A percentile compares a stretch with the other conserved stretches of the same genome.
Evolutionary conservation across 208 protist species (phyloP).

Genomic region (Leishmania tropica): DNA sequence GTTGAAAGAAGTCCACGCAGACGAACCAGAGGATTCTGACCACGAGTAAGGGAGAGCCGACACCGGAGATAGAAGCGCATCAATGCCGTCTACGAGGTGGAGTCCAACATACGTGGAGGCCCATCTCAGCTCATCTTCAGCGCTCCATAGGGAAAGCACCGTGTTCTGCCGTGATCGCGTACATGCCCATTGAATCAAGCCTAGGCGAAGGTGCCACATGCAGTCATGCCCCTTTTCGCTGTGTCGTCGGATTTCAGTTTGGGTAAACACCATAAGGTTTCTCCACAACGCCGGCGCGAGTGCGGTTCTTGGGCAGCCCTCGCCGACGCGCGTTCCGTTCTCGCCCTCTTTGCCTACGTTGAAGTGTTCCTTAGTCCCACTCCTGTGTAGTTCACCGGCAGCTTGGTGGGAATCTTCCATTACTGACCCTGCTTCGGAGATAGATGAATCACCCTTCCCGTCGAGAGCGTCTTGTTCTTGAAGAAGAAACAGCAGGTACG

Average conservation of each 20-base stretch:
- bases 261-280: conserved; percentile 37
- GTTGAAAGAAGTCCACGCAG: conserved; percentile 58
- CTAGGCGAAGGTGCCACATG: conserved; percentile 70
- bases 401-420: neutral
- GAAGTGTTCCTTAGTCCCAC: neutral
- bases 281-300: conserved; percentile 6
- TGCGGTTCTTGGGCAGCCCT: neutral
- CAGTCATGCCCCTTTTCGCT: conserved; percentile 78
- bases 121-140: conserved; percentile 68
- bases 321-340: neutral
- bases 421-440: neutral
- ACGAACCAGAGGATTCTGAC: conserved; percentile 41
- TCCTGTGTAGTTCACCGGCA: neutral
- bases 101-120: conserved; percentile 32
- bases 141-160: conserved; percentile 39
- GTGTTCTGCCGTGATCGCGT: neutral
- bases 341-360: neutral
- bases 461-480: conserved; percentile 9
- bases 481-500: conserved; percentile 70
- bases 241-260: conserved; percentile 57
- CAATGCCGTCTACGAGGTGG: neutral
- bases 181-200: conserved; percentile 53
- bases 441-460: neutral
- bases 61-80: conserved; percentile 4
- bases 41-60: conserved; percentile 23